phyloP scores from a whole-genome alignment of 1,284 basidiomycete genomes.

The Boletellus dicymbophilus region DNA sequence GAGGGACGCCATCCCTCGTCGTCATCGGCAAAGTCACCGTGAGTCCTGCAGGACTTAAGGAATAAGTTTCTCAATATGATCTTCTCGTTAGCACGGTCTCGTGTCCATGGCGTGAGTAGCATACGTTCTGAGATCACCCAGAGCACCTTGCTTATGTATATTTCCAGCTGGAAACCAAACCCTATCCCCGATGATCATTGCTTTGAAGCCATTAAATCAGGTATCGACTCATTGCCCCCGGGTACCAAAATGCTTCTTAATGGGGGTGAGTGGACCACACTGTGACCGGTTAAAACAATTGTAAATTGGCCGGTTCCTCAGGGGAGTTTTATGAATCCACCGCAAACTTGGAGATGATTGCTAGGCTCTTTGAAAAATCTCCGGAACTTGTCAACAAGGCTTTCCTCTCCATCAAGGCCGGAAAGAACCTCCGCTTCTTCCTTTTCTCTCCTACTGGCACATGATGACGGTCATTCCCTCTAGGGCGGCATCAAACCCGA shows the following conservation, averaged over 20 bases:
- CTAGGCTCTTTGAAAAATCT: slow-evolving; percentile 49
- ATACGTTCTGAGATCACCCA: not conserved
- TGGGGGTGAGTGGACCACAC: slow-evolving; percentile 36
- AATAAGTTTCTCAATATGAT: not conserved
- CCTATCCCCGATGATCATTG: slow-evolving; percentile 49
- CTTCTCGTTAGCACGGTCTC: slow-evolving; percentile 22
- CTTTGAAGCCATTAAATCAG: slow-evolving; percentile 65
- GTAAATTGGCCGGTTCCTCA: not conserved
- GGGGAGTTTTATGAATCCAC: slow-evolving; percentile 37
- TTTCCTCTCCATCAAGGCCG: slow-evolving; percentile 43
- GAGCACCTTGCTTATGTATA: not conserved
- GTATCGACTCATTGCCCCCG: slow-evolving; percentile 49
- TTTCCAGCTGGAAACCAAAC: slow-evolving; percentile 17
- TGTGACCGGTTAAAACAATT: not conserved
- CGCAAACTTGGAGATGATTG: slow-evolving; percentile 44
- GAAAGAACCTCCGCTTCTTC: not conserved
- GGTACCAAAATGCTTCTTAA: slow-evolving; percentile 51
- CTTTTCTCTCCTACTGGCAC: not conserved
- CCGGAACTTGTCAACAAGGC: slow-evolving; percentile 54
- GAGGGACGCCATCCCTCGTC: slow-evolving; percentile 27
- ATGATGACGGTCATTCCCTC: not conserved
- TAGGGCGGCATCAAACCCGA: not conserved
- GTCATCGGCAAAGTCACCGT: slow-evolving; percentile 38
- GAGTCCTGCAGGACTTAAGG: slow-evolving; percentile 11
- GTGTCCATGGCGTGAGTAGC: slow-evolving; percentile 25